Percentiles rank a stretch among this genome's conserved stretches.
These are phyloP conservation scores for Spathaspora arborariae DNA, from an alignment of 805 yeast genomes.

Conservation along the genomic window DNA sequence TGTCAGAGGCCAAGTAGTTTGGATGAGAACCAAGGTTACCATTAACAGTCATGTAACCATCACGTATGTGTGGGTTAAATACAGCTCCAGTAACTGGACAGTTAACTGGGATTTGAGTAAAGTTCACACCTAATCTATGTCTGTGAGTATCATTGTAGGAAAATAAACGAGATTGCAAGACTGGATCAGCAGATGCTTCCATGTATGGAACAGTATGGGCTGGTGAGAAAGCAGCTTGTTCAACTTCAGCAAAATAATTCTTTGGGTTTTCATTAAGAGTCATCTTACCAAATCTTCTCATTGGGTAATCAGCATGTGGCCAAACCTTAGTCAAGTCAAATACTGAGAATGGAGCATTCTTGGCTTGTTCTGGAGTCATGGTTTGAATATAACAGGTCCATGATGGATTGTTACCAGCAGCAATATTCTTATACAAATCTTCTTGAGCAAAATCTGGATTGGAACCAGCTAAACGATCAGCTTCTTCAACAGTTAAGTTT, in stretches of 20 bases:
- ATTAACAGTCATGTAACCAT: slow-evolving; percentile 65
- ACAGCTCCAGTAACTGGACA: slow-evolving; percentile 58
- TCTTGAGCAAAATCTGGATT: slow-evolving; percentile 81
- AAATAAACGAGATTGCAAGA: slow-evolving; percentile 70
- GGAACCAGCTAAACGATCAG: slow-evolving; percentile 61
- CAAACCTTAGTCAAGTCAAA: slow-evolving; percentile 90
- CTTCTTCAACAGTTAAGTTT: slow-evolving; percentile 59
- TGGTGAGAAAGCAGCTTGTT: slow-evolving; percentile 66
- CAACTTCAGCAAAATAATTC: slow-evolving; percentile 76
- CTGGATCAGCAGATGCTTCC: slow-evolving; percentile 77
- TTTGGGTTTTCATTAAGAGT: slow-evolving; percentile 78
- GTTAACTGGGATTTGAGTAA: slow-evolving; percentile 83
- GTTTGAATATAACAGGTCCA: slow-evolving; percentile 86
- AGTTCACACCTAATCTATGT: slow-evolving; percentile 72
- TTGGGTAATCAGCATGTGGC: slow-evolving; percentile 85
- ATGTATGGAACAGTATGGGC: slow-evolving; percentile 70
- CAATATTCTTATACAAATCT: slow-evolving; percentile 77
- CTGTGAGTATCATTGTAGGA: slow-evolving; percentile 77
- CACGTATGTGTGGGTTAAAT: slow-evolving; percentile 69
- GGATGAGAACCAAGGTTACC: slow-evolving; percentile 75
- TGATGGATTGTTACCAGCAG: slow-evolving; percentile 71
- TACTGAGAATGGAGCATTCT: slow-evolving; percentile 71
- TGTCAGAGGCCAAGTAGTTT: slow-evolving; percentile 61
- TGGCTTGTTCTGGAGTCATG: slow-evolving; percentile 81
- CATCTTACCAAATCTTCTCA: slow-evolving; percentile 80